These are phyloP conservation scores for Alloteropsis semialata DNA, from an alignment of 176 grass and related monocot genomes.

Conservation along the genomic window DNA sequence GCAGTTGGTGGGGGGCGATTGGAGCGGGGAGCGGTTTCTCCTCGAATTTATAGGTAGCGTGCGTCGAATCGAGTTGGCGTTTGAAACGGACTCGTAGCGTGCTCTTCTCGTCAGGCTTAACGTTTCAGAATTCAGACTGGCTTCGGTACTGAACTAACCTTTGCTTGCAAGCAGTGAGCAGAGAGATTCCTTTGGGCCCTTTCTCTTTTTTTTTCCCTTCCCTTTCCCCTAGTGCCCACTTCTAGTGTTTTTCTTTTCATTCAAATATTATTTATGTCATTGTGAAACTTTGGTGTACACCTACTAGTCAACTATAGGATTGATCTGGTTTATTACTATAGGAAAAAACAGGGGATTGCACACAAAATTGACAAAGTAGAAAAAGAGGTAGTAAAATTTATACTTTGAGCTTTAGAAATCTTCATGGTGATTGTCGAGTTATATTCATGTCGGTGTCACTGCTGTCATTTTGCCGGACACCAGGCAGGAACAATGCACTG, in stretches of 20 bases:
- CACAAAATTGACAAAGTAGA: too few relatives aligned
- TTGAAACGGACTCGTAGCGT: neutral
- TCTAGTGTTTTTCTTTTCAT: neutral
- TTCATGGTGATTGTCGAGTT: neutral
- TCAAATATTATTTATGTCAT: neutral
- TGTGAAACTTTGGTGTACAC: neutral
- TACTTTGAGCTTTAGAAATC: neutral
- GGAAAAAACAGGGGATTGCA: too few relatives aligned
- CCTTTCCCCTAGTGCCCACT: too few relatives aligned
- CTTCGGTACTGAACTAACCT: neutral
- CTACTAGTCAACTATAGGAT: too few relatives aligned
- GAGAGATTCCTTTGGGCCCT: neutral
- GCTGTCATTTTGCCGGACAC: too few relatives aligned
- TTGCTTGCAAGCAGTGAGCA: conserved; percentile 37
- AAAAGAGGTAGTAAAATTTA: too few relatives aligned
- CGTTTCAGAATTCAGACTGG: neutral
- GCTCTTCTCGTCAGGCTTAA: neutral
- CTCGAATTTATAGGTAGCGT: conserved; percentile 31
- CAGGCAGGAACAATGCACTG: neutral
- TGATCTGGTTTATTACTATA: neutral
- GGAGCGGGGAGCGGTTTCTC: conserved; percentile 17
- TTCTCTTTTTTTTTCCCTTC: neutral
- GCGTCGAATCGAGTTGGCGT: neutral
- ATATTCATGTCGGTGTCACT: neutral
- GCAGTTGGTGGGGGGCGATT: neutral